phyloP scores from a whole-genome alignment of 257 asterid genomes.

The Catharanthus roseus region DNA sequence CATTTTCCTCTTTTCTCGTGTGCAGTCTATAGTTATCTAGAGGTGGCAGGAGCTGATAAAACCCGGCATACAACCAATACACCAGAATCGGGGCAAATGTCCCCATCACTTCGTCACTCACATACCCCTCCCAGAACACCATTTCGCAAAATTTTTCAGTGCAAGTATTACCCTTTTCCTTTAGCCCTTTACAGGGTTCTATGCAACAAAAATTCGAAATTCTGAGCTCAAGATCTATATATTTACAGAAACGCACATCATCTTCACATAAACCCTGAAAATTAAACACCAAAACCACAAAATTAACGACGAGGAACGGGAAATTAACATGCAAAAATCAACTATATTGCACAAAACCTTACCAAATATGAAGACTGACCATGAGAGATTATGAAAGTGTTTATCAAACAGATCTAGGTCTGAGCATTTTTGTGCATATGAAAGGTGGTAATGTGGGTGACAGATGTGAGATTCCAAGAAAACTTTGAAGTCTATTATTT shows the following conservation, averaged over 20 bases:
- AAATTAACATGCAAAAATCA: conserved; percentile 9
- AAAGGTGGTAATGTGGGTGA: conserved; percentile 34
- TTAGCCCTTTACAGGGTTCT: conserved; percentile 18
- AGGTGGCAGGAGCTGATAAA: conserved; percentile 75
- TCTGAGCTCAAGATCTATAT: conserved; percentile 32
- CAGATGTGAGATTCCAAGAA: conserved; percentile 42
- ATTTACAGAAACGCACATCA: conserved; percentile 19
- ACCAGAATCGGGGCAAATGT: conserved; percentile 86
- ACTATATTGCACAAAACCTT: conserved; percentile 7
- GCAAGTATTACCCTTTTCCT: not conserved
- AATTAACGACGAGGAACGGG: not conserved
- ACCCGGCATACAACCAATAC: conserved; percentile 83
- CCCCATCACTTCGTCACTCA: conserved; percentile 82
- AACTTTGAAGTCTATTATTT: not conserved
- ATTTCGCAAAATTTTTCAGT: conserved; percentile 25
- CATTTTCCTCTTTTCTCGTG: conserved; percentile 58
- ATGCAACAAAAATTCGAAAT: not conserved
- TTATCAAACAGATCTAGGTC: conserved; percentile 24
- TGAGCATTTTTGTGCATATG: conserved; percentile 1
- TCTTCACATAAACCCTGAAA: conserved; percentile 22
- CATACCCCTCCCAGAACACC: conserved; percentile 88
- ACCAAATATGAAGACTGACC: conserved; percentile 16
- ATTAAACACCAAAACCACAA: not conserved
- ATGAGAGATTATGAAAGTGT: not conserved
- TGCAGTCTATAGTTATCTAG: conserved; percentile 74